These are phyloP conservation scores for Rosa persica DNA, from an alignment of 306 rosid genomes.

Conservation along the genomic window DNA sequence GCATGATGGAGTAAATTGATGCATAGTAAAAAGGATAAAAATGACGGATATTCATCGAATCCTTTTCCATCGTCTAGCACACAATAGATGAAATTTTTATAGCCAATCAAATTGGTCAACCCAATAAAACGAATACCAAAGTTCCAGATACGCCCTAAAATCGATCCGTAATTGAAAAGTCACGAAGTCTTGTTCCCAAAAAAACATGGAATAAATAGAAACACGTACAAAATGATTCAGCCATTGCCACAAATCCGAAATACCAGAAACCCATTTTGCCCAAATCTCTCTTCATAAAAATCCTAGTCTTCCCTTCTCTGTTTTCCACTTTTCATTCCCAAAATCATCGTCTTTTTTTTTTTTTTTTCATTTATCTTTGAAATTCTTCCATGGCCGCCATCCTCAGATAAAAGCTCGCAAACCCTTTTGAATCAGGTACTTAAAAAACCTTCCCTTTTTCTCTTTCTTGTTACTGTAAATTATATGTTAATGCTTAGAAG, in stretches of 20 bases:
- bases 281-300: background rate
- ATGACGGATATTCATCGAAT: background rate
- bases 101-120: background rate
- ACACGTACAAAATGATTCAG: background rate
- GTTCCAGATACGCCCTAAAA: background rate
- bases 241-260: background rate
- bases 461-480: background rate
- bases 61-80: no score
- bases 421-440: slow-evolving; percentile 10
- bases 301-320: background rate
- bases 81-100: no score
- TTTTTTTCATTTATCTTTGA: background rate
- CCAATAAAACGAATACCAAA: background rate
- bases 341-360: background rate
- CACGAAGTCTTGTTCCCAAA: background rate
- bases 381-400: background rate
- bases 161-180: background rate
- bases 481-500: background rate
- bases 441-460: background rate
- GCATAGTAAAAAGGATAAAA: background rate
- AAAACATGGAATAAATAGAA: background rate
- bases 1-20: background rate
- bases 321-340: background rate
- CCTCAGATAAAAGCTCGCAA: background rate
- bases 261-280: background rate